Base-by-base conservation (phyloP, 768 basidiomycete genomes). In the Amanita jacksonii region DNA sequence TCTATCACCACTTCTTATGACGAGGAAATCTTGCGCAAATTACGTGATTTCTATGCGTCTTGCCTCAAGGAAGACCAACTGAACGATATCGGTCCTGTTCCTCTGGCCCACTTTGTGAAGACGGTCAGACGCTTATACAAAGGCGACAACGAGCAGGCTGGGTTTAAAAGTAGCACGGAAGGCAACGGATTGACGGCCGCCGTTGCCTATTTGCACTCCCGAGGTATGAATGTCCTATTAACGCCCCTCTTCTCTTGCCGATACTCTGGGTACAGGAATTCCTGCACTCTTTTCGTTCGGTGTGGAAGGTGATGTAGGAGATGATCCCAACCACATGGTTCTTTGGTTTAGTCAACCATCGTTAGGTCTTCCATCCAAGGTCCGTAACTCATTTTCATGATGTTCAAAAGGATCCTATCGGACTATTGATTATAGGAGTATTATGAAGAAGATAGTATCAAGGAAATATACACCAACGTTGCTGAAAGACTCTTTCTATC, bases 311-410 rank as follows among this genome's bases (percentile, higher is more conserved):
- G 93, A 97, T 58, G 74, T 79, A 18, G 89, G 82, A 6, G 70
- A 77, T 4, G 89, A 96, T 54, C 89, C 93, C 0, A 88, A 92
- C 54, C 67, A 71, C 39, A 90, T 94, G 80, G 72, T 74, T 0
- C 68, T 91, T 10, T 91, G 85, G 85, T 81, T 94, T 54, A 82
- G 74, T 51, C 92, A 96, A 57, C 75, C 85, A 2, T 65, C 62
- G 6, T 67, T 94, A 10, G 87, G 89, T 32, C 77, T 96, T 9
- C 92, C 90, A 1, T 79, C 92, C 12, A 93, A 92, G 74, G 88
- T 85, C 41, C 28, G 54, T 44, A 20, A n/a, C 20, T 9, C 3
- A n/a, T 12, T 6, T 6, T 28, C 10, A 20, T 31, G 16, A 10
- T 20, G 15, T n/a, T 18, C 24, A 39, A 28, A 12, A 18, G 31